These are phyloP conservation scores for Tricholomella constricta DNA, from an alignment of 768 basidiomycete species.

Conservation along the genomic window DNA sequence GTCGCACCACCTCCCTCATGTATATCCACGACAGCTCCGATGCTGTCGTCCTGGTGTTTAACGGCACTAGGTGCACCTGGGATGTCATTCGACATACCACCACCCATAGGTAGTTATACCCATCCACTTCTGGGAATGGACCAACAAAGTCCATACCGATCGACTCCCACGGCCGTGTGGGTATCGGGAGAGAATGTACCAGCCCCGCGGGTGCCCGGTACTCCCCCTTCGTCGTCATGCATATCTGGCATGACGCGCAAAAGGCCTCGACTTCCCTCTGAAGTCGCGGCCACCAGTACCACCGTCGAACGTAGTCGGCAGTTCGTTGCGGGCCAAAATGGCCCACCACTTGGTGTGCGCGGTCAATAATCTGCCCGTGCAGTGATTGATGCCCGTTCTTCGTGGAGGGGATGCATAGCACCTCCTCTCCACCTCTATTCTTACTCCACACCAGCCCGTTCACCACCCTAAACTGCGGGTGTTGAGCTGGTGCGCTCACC, in stretches of 20 bases:
- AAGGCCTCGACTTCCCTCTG: constrained; percentile 25
- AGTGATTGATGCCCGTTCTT: neutral
- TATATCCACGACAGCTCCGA: too few species aligned
- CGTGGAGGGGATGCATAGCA: constrained; percentile 22
- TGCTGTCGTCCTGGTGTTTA: constrained; percentile 22
- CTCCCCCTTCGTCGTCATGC: too few species aligned
- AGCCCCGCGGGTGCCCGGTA: constrained; percentile 25
- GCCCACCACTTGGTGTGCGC: too few species aligned
- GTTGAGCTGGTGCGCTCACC: too few species aligned
- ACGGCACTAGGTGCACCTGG: constrained; percentile 36
- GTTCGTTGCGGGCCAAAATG: too few species aligned
- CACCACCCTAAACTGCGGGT: neutral
- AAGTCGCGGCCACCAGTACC: too few species aligned
- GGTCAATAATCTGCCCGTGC: constrained; percentile 13
- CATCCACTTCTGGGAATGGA: too few species aligned
- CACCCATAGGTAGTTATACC: constrained; percentile 33
- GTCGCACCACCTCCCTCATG: too few species aligned
- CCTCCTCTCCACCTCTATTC: constrained; percentile 1
- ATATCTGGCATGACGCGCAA: neutral
- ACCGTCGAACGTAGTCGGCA: too few species aligned
- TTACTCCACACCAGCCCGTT: neutral
- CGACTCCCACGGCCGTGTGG: too few species aligned
- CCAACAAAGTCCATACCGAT: too few species aligned
- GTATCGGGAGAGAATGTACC: constrained; percentile 31
- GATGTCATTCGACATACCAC: constrained; percentile 30